Evolutionary conservation across 31 red algal genomes (phyloP).

Genomic region (Asparagopsis taxiformis): DNA sequence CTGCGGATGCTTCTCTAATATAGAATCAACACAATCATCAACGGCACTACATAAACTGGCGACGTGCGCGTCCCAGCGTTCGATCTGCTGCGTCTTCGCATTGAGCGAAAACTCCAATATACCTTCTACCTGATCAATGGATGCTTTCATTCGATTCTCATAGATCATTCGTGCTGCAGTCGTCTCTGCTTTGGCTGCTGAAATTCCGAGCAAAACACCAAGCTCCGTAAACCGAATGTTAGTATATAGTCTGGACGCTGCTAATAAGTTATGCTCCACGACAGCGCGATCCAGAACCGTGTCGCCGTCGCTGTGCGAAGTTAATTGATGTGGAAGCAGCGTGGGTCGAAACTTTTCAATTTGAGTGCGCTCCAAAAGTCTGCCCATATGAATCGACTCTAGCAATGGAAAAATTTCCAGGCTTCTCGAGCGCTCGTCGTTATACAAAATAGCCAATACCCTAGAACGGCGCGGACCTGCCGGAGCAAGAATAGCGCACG

Average conservation of each 20-base stretch:
- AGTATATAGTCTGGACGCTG: constrained; percentile 68
- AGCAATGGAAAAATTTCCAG: constrained; percentile 71
- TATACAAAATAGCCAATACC: constrained; percentile 79
- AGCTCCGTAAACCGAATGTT: constrained; percentile 83
- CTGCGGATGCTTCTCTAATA: constrained; percentile 64
- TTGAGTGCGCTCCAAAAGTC: constrained; percentile 54
- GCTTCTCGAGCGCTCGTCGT: constrained; percentile 76
- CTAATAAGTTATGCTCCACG: constrained; percentile 85
- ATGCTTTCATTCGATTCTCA: constrained; percentile 79
- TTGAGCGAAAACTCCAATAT: constrained; percentile 53
- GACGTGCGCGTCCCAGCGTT: constrained; percentile 78
- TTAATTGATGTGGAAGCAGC: constrained; percentile 61
- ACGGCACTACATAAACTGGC: constrained; percentile 51
- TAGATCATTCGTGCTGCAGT: constrained; percentile 79
- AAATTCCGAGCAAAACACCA: constrained; percentile 65
- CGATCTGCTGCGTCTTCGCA: constrained; percentile 40
- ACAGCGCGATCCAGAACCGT: constrained; percentile 81
- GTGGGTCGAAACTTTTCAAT: constrained; percentile 74
- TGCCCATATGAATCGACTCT: constrained; percentile 82
- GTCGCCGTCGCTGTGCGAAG: constrained; percentile 55
- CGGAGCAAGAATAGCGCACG: constrained; percentile 83
- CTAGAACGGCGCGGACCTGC: constrained; percentile 87
- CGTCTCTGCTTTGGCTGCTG: constrained; percentile 67
- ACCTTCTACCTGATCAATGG: constrained; percentile 88
- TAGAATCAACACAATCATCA: constrained; percentile 69